A percentile compares a stretch with the other conserved stretches of the same genome.
These are phyloP conservation scores for Carpinus fangiana DNA, from an alignment of 306 rosid genomes.

Conservation along the genomic window DNA sequence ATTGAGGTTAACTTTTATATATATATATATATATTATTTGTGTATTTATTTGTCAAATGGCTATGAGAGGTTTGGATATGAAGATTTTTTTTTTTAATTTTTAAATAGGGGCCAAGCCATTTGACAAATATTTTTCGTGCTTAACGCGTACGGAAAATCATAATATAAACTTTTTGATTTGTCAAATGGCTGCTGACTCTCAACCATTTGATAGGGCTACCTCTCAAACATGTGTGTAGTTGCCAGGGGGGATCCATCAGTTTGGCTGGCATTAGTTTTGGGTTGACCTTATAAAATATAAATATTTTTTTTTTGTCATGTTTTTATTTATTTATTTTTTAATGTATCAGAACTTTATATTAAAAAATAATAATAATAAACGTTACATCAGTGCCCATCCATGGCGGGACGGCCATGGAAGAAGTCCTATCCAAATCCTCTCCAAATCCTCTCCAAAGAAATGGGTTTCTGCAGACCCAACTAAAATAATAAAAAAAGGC, in stretches of 20 bases:
- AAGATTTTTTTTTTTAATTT: no score
- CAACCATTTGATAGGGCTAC: not conserved
- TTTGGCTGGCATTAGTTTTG: not conserved
- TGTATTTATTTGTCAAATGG: no score
- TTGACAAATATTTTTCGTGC: no score
- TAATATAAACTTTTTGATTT: no score
- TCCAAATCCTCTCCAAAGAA: no score
- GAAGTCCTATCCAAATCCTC: no score
- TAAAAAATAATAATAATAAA: not conserved
- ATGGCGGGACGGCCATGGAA: not conserved
- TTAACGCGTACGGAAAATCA: no score
- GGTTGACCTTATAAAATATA: not conserved
- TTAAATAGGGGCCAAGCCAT: no score
- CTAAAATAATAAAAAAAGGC: not conserved
- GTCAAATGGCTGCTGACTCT: not conserved
- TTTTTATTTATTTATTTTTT: not conserved
- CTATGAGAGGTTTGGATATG: no score
- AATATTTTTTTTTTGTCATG: not conserved
- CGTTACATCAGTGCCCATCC: not conserved
- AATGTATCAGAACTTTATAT: not conserved
- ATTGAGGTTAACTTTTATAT: no score
- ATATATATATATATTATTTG: no score
- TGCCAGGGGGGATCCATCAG: not conserved
- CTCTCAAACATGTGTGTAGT: not conserved
- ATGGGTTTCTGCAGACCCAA: no score